phyloP scores from a whole-genome alignment of 225 moss, liverwort and hornwort genomes.

The Climacium dendroides region DNA sequence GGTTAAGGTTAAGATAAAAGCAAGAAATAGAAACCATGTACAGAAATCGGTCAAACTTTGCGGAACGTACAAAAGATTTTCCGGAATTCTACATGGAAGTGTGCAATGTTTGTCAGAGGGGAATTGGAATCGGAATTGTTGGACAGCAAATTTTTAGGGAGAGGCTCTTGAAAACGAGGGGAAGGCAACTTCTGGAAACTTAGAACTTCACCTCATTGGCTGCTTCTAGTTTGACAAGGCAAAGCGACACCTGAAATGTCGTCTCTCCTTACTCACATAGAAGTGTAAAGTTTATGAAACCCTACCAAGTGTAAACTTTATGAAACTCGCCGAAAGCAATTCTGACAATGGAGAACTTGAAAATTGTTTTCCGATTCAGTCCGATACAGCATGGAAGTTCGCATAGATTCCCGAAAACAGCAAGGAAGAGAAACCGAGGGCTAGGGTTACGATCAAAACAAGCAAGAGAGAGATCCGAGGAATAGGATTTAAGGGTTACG shows the following conservation, averaged over 20 bases:
- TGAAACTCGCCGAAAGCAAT: neutral
- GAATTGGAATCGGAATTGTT: neutral
- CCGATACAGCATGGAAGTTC: too few relatives aligned
- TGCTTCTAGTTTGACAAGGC: neutral
- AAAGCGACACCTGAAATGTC: neutral
- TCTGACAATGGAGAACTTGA: neutral
- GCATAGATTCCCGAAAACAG: accelerated
- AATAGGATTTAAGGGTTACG: neutral
- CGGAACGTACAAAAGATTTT: neutral
- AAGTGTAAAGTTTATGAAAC: neutral
- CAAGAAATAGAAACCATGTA: neutral
- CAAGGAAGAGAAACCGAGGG: neutral
- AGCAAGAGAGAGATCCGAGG: neutral
- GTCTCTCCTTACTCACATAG: neutral
- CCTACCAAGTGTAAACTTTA: neutral
- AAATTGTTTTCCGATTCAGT: neutral
- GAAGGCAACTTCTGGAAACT: neutral
- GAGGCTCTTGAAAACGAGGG: neutral
- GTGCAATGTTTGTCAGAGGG: neutral
- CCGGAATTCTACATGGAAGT: neutral
- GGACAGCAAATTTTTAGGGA: neutral
- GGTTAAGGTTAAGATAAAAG: neutral
- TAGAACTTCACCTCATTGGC: neutral
- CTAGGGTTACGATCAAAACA: too few relatives aligned
- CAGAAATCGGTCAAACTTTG: neutral